Evolutionary conservation across 495 filamentous ascomycete species (phyloP), one percentile per base, ranked within the genome.

Genomic region (Neurospora tetrasperma): DNA sequence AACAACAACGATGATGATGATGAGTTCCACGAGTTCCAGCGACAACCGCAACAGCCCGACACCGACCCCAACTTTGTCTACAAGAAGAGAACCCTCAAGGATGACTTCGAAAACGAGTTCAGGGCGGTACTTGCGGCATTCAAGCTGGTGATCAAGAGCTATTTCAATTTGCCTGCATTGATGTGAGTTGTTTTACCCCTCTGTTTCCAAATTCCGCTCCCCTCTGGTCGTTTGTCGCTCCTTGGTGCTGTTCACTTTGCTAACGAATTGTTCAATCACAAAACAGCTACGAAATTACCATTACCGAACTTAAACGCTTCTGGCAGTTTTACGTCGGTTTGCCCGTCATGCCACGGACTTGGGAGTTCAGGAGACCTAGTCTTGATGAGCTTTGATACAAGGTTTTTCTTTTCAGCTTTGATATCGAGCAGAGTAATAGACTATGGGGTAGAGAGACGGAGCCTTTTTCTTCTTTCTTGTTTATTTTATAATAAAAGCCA

Each of bases 291-390:
- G 79, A 87, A 39, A 91, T 97, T 69, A 38, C 84, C 11, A 73
- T 88, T 4, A 76, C 85, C 0, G 93, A 97, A 79, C 59, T 86
- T 5, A 79, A 78, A 66, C 86, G 94, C 48, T 74, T 92, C 20
- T 95, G 90, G 88, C 86, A 90, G 69, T 92, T 84, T 77, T 97
- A 90, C 83, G 82, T 97, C n/a, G 94, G 94, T 39, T 79, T 93
- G 71, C 91, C 93, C 9, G 88, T 94, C 20, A 82, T 82, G 66
- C 90, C 90, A 6, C 85, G 93, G 74, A 83, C 81, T 12, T 97
- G 93, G 92, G 82, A 84, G 71, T 80, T 94, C 42, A 78, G 85
- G 74, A 74, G 83, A 42, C 87, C 90, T 38, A 83, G 77, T 66
- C 79, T 83, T 69, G 89, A 93, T 75, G 92, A 83, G 72, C 78